Evolutionary conservation across 2,329 filamentous ascomycete genomes (phyloP), one percentile per base, ranked within the genome.

Genomic region (Fusarium sambucinum): DNA sequence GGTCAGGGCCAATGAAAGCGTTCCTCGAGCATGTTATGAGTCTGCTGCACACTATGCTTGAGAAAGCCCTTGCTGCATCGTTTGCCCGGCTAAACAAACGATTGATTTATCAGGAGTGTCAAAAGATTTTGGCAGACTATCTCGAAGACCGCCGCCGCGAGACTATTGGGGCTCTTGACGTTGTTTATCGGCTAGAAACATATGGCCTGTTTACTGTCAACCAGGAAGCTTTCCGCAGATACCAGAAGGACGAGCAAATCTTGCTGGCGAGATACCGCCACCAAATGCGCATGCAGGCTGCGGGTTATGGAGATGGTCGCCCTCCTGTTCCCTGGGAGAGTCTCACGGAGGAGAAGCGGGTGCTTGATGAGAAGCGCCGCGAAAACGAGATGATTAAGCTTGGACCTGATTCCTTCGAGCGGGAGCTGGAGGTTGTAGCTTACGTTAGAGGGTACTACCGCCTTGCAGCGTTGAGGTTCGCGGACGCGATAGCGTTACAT

Each of bases 361-460:
- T 57, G 0, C 77, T 80, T 14, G 86, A 88, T 35, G 74, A 80
- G 5, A 80, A 77, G 32, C 76, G 77, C 29, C 79, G 85, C 10
- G 76, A 78, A 23, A 68, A 74, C 9, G 82, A 87, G 27, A 64
- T 81, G 9, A 69, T 75, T 14, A 84, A 83, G 27, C 79, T 92
- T 13, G 84, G 84, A 0, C 75, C 80, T 0, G 91, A 93, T 70
- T 80, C 82, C 0, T 93, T 87, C 68, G 74, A 81, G 2, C 77
- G 79, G 0, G 90, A 93, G 73, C 77, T 94, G 1, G 81, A 84
- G 11, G 86, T 91, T 0, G 85, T 91, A 0, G 83, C 88, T 0
- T 87, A 88, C 6, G 84, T 92, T 44, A 82, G 89, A 0, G 90
- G 86, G 0, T 94, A 93, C 75, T 94, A 94, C 73, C 83, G 87